A percentile compares a stretch with the other conserved stretches of the same genome.
These are phyloP conservation scores for Xylaria sp. DNA, from an alignment of 2,329 filamentous ascomycete species.

Conservation along the genomic window DNA sequence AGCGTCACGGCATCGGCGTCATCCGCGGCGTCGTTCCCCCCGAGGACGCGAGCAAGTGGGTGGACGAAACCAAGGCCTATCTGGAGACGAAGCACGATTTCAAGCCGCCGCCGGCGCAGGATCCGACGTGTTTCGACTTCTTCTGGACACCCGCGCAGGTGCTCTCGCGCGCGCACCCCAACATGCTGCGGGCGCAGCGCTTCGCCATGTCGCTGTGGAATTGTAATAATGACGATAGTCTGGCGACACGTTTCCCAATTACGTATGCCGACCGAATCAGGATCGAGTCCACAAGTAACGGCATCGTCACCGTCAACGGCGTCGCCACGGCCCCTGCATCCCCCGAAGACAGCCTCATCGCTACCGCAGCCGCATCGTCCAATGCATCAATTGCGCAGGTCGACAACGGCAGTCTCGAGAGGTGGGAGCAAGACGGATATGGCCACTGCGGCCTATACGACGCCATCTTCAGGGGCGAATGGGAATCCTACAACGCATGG, in stretches of 20 bases:
- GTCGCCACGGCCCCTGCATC: conserved; percentile 26
- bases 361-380: conserved; percentile 34
- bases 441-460: conserved; percentile 53
- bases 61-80: conserved; percentile 55
- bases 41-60: conserved; percentile 51
- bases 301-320: conserved; percentile 31
- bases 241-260: conserved; percentile 57
- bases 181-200: conserved; percentile 56
- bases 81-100: conserved; percentile 45
- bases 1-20: conserved; percentile 59
- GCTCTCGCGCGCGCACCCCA: conserved; percentile 60
- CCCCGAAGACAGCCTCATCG: conserved; percentile 30
- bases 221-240: conserved; percentile 46
- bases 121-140: conserved; percentile 66
- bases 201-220: conserved; percentile 67
- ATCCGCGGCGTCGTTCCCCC: conserved; percentile 59
- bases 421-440: conserved; percentile 67
- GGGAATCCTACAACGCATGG: conserved; percentile 54
- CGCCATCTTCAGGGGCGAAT: conserved; percentile 47
- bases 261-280: conserved; percentile 65
- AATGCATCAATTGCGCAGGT: conserved; percentile 58
- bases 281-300: conserved; percentile 49
- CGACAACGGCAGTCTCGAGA: conserved; percentile 65
- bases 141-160: conserved; percentile 70
- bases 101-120: conserved; percentile 53